Base-by-base conservation (phyloP, 805 yeast genomes). In the Zygoascus tannicola region DNA sequence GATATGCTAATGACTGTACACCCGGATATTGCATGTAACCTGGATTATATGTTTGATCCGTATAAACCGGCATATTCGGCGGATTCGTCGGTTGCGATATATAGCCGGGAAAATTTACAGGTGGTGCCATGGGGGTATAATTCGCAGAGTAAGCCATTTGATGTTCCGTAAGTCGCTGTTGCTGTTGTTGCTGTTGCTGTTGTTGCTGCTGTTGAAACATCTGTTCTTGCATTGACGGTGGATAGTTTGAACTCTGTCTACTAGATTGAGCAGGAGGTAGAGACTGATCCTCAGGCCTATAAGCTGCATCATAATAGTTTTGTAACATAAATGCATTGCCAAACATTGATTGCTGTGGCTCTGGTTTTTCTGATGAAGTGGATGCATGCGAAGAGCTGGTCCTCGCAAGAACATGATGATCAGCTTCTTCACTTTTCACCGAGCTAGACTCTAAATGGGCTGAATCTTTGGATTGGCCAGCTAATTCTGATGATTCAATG, bases 181-280 rank as follows among this genome's bases (percentile, higher is more conserved):
- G 44, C 19, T 26, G 23, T 41, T 14, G 21, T 38, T 38, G 35
- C 21, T n/a, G 35, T 16, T 7, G 35, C 35, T 33, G 35, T 16
- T 33, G 35, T n/a, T 33, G 35, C 15, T 7, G 19, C n/a, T 7
- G 35, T 16, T 33, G 35, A 8, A 8, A 15, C 15, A 8, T 7
- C n/a, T 7, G 35, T 33, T 8, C 35, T 8, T 33, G 35, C 19
- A 8, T 33, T 15, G 19, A 33, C 7, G 15, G 19, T 33, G 35
- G 15, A 15, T 33, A 8, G 35, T 7, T 33, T 8, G 30, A 26
- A 26, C 30, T 26, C 30, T 26, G 7, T 8, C 30, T 12, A 26
- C 10, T 12, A 12, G 30, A 26, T 26, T 26, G 10, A 26, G 30
- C 30, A 26, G 30, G 30, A 26, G 30, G 12, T 26, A 12, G 10